Conservation (phyloP, 2,329 filamentous ascomycete species). For the Colletotrichum navitas region DNA sequence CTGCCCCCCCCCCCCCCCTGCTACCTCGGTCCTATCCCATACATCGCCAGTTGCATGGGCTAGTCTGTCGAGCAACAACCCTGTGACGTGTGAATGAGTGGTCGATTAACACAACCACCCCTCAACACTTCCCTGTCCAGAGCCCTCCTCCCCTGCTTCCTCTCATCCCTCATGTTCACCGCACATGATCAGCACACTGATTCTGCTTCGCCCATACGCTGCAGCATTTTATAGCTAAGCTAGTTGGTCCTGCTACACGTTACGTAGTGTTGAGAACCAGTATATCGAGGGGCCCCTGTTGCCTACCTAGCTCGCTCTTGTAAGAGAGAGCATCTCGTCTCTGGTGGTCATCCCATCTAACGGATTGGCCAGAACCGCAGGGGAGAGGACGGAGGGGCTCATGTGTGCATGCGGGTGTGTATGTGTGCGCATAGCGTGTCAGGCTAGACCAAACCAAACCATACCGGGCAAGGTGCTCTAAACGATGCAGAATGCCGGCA, state of each 20-base stretch:
- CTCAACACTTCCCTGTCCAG: neutral
- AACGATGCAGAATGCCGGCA: slow-evolving; percentile 14
- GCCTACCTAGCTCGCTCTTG: no score
- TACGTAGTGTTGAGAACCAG: neutral
- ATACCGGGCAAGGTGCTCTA: neutral
- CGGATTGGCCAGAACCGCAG: neutral
- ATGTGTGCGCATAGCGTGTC: neutral
- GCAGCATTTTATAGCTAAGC: neutral
- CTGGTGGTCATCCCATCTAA: neutral
- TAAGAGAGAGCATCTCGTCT: no score
- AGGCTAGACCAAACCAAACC: neutral
- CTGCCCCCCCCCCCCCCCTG: neutral
- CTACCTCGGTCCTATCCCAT: neutral
- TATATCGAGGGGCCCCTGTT: neutral
- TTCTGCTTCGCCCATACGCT: neutral
- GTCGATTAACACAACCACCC: neutral
- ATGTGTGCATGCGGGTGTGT: neutral
- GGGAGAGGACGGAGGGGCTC: neutral
- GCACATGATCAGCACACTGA: neutral
- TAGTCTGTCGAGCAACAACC: slow-evolving; percentile 12
- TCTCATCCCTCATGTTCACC: neutral
- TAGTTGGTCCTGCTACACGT: neutral
- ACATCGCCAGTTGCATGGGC: slow-evolving; percentile 3
- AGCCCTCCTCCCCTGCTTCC: neutral
- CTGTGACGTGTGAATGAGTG: slow-evolving; percentile 11